These are phyloP conservation scores for Notholithocarpus densiflorus DNA, from an alignment of 306 rosid species.

Conservation along the genomic window DNA sequence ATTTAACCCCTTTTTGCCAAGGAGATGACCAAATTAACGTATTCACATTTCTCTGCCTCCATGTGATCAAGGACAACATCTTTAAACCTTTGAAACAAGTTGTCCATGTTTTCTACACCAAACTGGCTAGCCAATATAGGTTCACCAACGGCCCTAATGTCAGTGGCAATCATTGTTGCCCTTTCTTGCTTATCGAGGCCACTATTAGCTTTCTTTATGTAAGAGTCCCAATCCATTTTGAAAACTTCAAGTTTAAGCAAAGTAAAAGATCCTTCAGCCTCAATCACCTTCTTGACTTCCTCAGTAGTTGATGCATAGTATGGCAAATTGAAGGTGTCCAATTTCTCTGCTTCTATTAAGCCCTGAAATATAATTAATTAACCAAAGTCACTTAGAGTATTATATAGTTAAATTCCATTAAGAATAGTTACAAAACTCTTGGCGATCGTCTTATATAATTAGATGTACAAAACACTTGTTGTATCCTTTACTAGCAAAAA, in stretches of 20 bases:
- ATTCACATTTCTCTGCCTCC: constrained; percentile 15
- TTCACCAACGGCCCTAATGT: constrained; percentile 33
- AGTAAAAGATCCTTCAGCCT: constrained; percentile 14
- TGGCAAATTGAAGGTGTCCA: constrained; percentile 14
- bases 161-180: constrained; percentile 20
- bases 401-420: no score
- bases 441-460: no score
- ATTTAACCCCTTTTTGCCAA: neutral
- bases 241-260: neutral
- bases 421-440: neutral
- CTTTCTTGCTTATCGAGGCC: constrained; percentile 10
- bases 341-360: constrained; percentile 15
- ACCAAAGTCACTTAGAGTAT: neutral
- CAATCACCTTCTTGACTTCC: neutral
- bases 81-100: constrained; percentile 31
- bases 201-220: neutral
- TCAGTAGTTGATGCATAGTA: neutral
- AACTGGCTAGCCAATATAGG: constrained; percentile 33
- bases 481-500: no score
- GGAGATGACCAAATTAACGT: constrained; percentile 14
- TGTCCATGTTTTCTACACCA: constrained; percentile 32
- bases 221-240: constrained; percentile 12
- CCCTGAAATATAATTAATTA: neutral
- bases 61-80: constrained; percentile 7
- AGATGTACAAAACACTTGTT: no score